These are phyloP conservation scores for Jatropha curcas DNA, from an alignment of 345 rosid species.

Conservation along the genomic window DNA sequence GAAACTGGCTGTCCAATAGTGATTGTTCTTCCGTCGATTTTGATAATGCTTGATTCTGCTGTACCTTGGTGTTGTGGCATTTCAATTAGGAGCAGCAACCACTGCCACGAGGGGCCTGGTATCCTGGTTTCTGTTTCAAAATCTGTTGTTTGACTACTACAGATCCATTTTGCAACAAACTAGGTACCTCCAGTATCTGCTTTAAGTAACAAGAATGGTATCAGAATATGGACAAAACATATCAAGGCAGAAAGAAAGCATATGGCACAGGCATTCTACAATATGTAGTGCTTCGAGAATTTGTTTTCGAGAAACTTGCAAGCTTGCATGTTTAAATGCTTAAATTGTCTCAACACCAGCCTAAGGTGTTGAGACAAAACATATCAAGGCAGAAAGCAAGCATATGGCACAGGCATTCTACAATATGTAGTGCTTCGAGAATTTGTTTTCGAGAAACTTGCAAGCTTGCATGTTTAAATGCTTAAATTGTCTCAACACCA, in stretches of 20 bases:
- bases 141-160: constrained; percentile 51
- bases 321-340: no score
- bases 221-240: constrained; percentile 8
- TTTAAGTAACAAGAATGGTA: neutral
- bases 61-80: neutral
- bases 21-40: no score
- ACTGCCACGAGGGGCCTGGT: constrained; percentile 28
- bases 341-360: no score
- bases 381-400: neutral
- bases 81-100: constrained; percentile 53
- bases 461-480: no score
- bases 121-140: constrained; percentile 45
- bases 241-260: neutral
- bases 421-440: neutral
- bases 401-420: neutral
- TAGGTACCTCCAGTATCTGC: constrained; percentile 82
- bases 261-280: neutral
- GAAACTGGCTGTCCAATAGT: neutral
- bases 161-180: constrained; percentile 77
- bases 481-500: no score
- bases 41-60: no score
- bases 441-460: no score
- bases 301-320: no score
- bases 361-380: no score
- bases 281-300: no score